These are phyloP conservation scores for Geosmithia flava DNA, from an alignment of 2,329 filamentous ascomycete species.

Conservation along the genomic window DNA sequence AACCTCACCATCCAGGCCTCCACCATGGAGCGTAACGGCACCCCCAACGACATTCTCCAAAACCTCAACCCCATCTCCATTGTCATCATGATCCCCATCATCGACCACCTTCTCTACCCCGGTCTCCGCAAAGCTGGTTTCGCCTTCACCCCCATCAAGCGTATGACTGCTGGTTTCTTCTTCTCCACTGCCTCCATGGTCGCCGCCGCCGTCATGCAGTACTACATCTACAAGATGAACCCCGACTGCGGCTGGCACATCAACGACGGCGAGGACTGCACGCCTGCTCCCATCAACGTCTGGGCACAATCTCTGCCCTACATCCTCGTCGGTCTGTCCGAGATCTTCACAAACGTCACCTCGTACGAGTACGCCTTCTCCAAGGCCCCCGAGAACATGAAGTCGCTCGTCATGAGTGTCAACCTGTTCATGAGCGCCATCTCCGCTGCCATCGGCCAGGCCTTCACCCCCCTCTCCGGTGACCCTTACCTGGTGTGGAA, in stretches of 20 bases:
- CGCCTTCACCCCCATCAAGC: slow-evolving; percentile 63
- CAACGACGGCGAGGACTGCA: slow-evolving; percentile 30
- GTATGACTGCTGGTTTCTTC: slow-evolving; percentile 59
- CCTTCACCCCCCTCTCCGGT: slow-evolving; percentile 45
- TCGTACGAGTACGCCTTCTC: slow-evolving; percentile 67
- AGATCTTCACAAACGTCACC: slow-evolving; percentile 42
- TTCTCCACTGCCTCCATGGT: slow-evolving; percentile 51
- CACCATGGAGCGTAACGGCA: slow-evolving; percentile 53
- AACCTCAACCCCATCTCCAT: slow-evolving; percentile 67
- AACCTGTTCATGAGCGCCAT: slow-evolving; percentile 62
- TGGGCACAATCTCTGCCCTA: slow-evolving; percentile 43
- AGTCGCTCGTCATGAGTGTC: slow-evolving; percentile 58
- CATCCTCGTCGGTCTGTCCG: slow-evolving; percentile 36
- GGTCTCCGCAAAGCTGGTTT: slow-evolving; percentile 49
- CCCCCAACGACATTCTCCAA: slow-evolving; percentile 67
- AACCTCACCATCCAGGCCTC: slow-evolving; percentile 53
- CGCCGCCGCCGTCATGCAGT: slow-evolving; percentile 41
- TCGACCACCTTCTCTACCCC: slow-evolving; percentile 60
- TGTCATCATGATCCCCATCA: slow-evolving; percentile 62
- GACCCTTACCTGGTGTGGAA: slow-evolving; percentile 63
- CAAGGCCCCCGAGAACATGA: slow-evolving; percentile 71
- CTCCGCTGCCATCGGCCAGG: slow-evolving; percentile 58
- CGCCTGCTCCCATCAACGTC: slow-evolving; percentile 51
- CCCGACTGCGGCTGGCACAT: slow-evolving; percentile 44
- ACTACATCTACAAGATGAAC: slow-evolving; percentile 52